Base-by-base conservation (phyloP, 2,329 filamentous ascomycete genomes). In the Rhexocercosporidium sp. region DNA sequence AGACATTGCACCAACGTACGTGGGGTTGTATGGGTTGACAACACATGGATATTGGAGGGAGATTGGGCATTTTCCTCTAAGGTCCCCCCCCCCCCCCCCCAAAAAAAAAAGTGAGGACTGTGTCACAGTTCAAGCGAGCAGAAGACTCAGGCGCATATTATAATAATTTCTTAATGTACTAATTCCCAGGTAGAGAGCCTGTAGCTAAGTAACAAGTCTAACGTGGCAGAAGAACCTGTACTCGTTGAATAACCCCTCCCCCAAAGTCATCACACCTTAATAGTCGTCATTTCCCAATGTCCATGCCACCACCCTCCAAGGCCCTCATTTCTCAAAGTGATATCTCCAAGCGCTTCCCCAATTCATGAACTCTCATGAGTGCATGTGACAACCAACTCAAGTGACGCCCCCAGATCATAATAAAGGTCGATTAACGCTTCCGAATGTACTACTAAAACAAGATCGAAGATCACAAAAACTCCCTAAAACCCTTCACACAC, bases 361-460 rank as follows among this genome's bases (percentile, higher is more conserved):
- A 4, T 14, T 39, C 59, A 31, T 51, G 59, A 51, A 62, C 37
- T 46, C 14, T 39, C 16, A 27, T 44, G 56, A 27, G 27, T 22
- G 25, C 57, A 31, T 12, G 22, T n/a, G 49, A 54, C 49, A 31
- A 44, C 54, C 54, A 53, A 63, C 59, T 53, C 56, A 65, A 49
- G 60, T 60, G 59, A 54, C 53, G 39, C 41, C 44, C 59, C 53
- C 22, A 31, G 9, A 49, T 46, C 47, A 20, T 25, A 46, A 34
- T 16, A 63, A 65, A 64, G 60, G 57, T 51, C 51, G n/a, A 64
- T 47, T 44, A 64, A 47, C 62, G 56, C 57, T 64, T 46, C 57
- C 49, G 27, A 67, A 62, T 29, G 47, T 67, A 65, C 57, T 59
- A 64, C 56, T 41, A 59, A 62, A 57, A 63, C 44, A 67, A 59